Evolutionary conservation across 2,329 filamentous ascomycete genomes (phyloP).

Genomic region (Ceratocystis destructans): DNA sequence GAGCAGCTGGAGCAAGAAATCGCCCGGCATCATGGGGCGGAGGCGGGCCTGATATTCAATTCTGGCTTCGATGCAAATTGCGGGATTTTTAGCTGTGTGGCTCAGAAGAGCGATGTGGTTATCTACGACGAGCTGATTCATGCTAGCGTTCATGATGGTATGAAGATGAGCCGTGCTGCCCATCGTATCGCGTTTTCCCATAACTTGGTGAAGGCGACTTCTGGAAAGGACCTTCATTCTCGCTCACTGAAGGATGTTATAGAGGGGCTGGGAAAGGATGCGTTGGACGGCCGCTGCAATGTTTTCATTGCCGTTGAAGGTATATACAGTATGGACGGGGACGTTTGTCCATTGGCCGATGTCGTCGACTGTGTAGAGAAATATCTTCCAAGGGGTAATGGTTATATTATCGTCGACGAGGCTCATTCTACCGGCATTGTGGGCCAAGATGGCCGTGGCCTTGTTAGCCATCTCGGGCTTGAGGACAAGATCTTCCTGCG

Average conservation of each 20-base stretch:
- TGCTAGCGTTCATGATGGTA: constrained; percentile 66
- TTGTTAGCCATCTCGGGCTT: constrained; percentile 43
- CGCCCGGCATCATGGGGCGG: constrained; percentile 34
- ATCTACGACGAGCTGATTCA: constrained; percentile 66
- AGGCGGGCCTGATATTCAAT: constrained; percentile 38
- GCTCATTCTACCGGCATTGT: constrained; percentile 52
- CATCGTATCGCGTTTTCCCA: constrained; percentile 41
- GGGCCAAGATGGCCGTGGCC: constrained; percentile 40
- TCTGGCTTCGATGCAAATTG: constrained; percentile 55
- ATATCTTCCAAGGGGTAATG: constrained; percentile 43
- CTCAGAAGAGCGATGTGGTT: constrained; percentile 47
- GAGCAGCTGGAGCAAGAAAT: constrained; percentile 35
- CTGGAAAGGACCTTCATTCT: constrained; percentile 4
- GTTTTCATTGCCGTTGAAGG: constrained; percentile 58
- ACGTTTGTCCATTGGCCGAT: constrained; percentile 48
- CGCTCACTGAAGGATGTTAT: constrained; percentile 21
- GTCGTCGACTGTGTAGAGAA: constrained; percentile 45
- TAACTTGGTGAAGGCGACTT: constrained; percentile 31
- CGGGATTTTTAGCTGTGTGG: constrained; percentile 46
- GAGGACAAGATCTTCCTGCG: constrained; percentile 43
- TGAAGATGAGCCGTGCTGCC: constrained; percentile 47
- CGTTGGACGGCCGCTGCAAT: constrained; percentile 32
- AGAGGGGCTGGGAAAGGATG: constrained; percentile 23
- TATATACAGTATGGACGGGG: constrained; percentile 75
- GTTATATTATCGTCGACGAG: constrained; percentile 52